Evolutionary conservation across 768 basidiomycete species (phyloP).

Genomic region (Trametes cingulata): DNA sequence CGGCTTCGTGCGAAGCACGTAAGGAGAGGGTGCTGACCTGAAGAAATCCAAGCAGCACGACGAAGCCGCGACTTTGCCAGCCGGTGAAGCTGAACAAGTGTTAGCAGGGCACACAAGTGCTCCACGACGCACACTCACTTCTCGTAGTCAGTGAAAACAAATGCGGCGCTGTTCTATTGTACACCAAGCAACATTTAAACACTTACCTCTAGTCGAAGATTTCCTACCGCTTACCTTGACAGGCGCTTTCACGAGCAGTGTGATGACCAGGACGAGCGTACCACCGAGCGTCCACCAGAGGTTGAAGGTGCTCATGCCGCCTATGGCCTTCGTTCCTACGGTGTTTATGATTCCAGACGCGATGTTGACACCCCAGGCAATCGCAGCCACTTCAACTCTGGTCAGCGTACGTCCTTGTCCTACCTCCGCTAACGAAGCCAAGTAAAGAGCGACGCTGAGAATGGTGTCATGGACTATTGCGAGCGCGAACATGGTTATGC

Average conservation of each 20-base stretch:
- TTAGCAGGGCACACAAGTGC: neutral
- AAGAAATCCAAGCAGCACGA: constrained; percentile 58
- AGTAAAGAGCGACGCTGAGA: constrained; percentile 49
- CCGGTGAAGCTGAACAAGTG: constrained; percentile 49
- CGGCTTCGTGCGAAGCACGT: neutral
- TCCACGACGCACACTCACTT: constrained; percentile 37
- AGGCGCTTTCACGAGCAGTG: constrained; percentile 57
- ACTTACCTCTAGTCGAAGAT: too few relatives aligned
- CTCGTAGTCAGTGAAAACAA: constrained; percentile 59
- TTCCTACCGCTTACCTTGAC: constrained; percentile 40
- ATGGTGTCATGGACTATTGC: neutral
- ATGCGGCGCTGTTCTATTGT: constrained; percentile 48
- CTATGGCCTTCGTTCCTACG: constrained; percentile 56
- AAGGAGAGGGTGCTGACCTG: constrained; percentile 33
- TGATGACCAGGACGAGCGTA: constrained; percentile 56
- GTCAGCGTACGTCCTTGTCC: constrained; percentile 45
- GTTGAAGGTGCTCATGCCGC: constrained; percentile 54
- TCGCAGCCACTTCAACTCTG: constrained; percentile 49
- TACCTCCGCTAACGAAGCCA: constrained; percentile 56
- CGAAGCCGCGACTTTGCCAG: constrained; percentile 54
- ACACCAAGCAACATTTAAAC: neutral
- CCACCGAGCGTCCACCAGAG: constrained; percentile 65
- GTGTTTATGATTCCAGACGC: constrained; percentile 56
- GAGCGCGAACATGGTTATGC: neutral
- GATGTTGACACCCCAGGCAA: constrained; percentile 61